Conservation (phyloP, 164 flowering plant species). For the Platanus orientalis region DNA sequence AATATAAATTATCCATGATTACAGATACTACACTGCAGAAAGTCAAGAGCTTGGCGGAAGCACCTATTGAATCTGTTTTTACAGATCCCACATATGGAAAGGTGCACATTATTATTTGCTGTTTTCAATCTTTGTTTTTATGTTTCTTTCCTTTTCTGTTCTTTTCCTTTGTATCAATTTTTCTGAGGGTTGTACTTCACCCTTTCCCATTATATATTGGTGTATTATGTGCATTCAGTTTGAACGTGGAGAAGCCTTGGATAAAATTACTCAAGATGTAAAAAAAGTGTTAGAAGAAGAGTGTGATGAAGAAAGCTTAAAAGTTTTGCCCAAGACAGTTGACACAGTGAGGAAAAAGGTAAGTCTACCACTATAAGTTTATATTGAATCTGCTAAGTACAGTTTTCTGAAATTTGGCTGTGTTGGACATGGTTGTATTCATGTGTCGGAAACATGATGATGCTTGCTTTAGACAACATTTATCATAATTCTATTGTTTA, state of each 20-base stretch:
- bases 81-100: constrained; percentile 91
- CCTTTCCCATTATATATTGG: not conserved
- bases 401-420: no score
- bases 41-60: constrained; percentile 58
- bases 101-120: constrained; percentile 55
- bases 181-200: not conserved
- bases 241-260: constrained; percentile 96
- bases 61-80: constrained; percentile 77
- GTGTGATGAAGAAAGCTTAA: constrained; percentile 82
- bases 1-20: constrained; percentile 69
- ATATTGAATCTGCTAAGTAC: no score
- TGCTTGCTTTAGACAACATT: no score
- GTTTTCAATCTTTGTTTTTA: not conserved
- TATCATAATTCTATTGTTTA: no score
- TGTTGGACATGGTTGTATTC: no score
- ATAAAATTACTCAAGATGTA: constrained; percentile 74
- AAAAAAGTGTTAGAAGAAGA: constrained; percentile 75
- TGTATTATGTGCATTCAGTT: constrained; percentile 45
- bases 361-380: constrained; percentile 2
- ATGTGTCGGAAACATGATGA: no score
- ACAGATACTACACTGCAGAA: constrained; percentile 62
- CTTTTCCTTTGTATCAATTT: not conserved
- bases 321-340: constrained; percentile 70
- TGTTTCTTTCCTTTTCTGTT: not conserved
- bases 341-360: constrained; percentile 91